Conservation (phyloP, 345 rosid genomes). For the Syzygium aromaticum region DNA sequence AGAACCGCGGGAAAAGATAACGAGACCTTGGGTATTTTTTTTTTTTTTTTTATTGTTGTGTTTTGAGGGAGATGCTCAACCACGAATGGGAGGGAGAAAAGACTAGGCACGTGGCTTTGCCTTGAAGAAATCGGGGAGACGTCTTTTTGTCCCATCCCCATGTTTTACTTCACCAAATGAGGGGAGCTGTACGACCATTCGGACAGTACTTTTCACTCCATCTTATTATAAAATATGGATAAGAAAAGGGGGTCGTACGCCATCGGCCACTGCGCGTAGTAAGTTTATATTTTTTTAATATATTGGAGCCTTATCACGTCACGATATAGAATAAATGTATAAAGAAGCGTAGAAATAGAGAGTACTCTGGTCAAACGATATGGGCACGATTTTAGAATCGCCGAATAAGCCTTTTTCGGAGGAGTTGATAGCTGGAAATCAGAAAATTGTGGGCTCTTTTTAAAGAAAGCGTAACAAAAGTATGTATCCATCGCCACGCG, state of each 20-base stretch:
- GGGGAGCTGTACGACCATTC: background rate
- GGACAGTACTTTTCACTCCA: background rate
- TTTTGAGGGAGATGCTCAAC: background rate
- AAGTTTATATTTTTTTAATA: too few species aligned
- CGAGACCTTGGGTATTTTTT: background rate
- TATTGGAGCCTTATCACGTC: too few species aligned
- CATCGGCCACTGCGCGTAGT: background rate
- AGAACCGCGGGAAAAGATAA: background rate
- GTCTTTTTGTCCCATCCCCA: background rate
- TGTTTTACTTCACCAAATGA: background rate
- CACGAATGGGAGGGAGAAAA: background rate
- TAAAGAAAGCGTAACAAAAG: background rate
- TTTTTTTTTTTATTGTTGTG: too few species aligned
- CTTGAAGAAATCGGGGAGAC: background rate
- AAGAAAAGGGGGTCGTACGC: background rate
- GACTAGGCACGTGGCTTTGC: background rate
- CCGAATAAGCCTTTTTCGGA: background rate
- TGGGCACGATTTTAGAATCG: background rate
- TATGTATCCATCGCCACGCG: background rate
- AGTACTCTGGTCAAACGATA: background rate
- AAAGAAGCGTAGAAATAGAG: background rate
- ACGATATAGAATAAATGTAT: too few species aligned
- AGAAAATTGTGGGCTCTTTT: background rate
- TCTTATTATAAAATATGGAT: background rate
- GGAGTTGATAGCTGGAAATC: background rate